Conservation (phyloP, 2,329 filamentous ascomycete genomes). For the Aschersonia sp. region DNA sequence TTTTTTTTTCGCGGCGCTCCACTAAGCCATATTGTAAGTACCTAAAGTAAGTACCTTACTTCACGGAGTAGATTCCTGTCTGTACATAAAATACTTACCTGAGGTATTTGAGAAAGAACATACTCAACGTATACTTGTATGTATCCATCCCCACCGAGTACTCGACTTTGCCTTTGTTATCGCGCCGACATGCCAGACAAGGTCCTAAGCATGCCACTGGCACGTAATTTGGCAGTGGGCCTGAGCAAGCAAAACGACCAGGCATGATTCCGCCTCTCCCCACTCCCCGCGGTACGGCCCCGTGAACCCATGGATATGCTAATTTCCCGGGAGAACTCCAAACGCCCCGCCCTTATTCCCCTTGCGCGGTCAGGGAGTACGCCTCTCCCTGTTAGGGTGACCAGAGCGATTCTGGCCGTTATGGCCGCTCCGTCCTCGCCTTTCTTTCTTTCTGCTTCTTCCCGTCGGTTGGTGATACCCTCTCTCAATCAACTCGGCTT, state of each 20-base stretch:
- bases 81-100: no score
- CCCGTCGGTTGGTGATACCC: conserved; percentile 12
- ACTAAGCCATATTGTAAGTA: no score
- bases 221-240: neutral
- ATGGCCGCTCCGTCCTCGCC: conserved; percentile 4
- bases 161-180: neutral
- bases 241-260: no score
- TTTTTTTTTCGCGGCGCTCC: no score
- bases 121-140: no score
- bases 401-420: neutral
- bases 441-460: conserved; percentile 7
- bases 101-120: no score
- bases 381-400: neutral
- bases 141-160: no score
- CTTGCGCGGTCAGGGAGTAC: neutral
- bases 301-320: neutral
- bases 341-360: neutral
- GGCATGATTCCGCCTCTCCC: no score
- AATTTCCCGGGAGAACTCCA: neutral
- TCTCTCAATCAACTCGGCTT: conserved; percentile 13
- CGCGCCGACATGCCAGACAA: neutral
- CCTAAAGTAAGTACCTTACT: no score
- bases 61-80: no score
- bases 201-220: neutral
- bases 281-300: neutral